Conservation (phyloP, 1,284 basidiomycete genomes). For the Cryptococcus sp. region DNA sequence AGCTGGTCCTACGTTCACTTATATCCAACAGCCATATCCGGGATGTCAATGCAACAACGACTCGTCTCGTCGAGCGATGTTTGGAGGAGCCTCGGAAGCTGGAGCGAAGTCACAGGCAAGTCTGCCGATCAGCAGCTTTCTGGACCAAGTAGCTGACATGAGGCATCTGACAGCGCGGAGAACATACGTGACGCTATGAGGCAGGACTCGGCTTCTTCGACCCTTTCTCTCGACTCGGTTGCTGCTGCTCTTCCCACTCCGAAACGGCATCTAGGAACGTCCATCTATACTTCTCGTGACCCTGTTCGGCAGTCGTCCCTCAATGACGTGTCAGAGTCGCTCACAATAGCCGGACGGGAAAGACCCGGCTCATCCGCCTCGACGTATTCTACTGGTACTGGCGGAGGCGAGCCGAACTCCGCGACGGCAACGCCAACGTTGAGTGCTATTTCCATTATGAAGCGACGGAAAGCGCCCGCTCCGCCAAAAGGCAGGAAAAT, state of each 20-base stretch:
- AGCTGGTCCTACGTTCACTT: constrained; percentile 77
- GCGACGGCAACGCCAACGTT: constrained; percentile 6
- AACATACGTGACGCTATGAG: constrained; percentile 26
- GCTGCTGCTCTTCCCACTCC: constrained; percentile 32
- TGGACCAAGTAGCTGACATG: background rate
- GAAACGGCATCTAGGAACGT: constrained; percentile 19
- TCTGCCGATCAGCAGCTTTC: background rate
- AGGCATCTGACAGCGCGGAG: constrained; percentile 28
- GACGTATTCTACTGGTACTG: constrained; percentile 2
- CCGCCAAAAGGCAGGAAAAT: constrained; percentile 30
- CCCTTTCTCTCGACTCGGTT: constrained; percentile 39
- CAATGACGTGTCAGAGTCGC: constrained; percentile 42
- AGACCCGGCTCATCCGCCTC: constrained; percentile 25
- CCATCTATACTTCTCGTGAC: constrained; percentile 42
- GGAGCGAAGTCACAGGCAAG: constrained; percentile 44
- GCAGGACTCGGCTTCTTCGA: constrained; percentile 32
- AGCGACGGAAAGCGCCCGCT: constrained; percentile 36
- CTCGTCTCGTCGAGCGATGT: constrained; percentile 88
- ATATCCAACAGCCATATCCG: constrained; percentile 73
- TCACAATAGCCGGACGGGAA: constrained; percentile 18
- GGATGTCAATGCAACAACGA: constrained; percentile 82
- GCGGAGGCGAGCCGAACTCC: background rate
- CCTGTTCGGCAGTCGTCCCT: constrained; percentile 44
- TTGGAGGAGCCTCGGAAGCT: constrained; percentile 55
- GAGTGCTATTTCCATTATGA: constrained; percentile 10